phyloP scores from a whole-genome alignment of 2,329 filamentous ascomycete species.

The Orbilia oligospora region DNA sequence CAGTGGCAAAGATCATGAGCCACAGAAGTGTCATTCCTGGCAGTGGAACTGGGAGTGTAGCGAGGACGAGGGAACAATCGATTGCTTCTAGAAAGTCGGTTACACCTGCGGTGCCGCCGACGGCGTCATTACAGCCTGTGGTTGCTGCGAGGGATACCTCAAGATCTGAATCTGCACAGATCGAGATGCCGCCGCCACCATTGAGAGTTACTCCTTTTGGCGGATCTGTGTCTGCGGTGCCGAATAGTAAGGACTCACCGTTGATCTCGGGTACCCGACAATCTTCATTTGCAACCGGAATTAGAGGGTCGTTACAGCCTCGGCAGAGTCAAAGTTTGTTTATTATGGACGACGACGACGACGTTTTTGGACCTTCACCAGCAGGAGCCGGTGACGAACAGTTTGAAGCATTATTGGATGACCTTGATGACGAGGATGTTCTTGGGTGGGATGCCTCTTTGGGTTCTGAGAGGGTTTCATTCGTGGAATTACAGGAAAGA shows the following conservation, averaged over 20 bases:
- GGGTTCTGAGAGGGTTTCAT: slow-evolving; percentile 48
- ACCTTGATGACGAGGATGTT: slow-evolving; percentile 54
- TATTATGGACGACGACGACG: slow-evolving; percentile 56
- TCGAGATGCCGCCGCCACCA: slow-evolving; percentile 53
- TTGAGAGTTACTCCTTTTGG: slow-evolving; percentile 37
- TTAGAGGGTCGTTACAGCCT: slow-evolving; percentile 43
- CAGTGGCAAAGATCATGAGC: slow-evolving; percentile 48
- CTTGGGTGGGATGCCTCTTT: slow-evolving; percentile 58
- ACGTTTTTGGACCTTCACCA: slow-evolving; percentile 48
- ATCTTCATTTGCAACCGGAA: slow-evolving; percentile 24
- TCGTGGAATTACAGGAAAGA: slow-evolving; percentile 50
- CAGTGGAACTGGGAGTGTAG: slow-evolving; percentile 1
- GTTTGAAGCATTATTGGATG: slow-evolving; percentile 48
- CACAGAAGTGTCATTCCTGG: slow-evolving; percentile 19
- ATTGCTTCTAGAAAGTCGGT: slow-evolving; percentile 32
- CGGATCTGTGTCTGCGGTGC: slow-evolving; percentile 35
- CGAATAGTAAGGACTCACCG: slow-evolving; percentile 36
- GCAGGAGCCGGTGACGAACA: slow-evolving; percentile 37
- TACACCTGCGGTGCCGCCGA: slow-evolving; percentile 17
- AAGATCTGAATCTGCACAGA: slow-evolving; percentile 16
- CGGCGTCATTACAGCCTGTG: slow-evolving; percentile 16
- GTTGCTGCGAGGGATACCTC: slow-evolving; percentile 11
- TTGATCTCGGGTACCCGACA: slow-evolving; percentile 30
- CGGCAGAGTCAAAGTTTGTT: slow-evolving; percentile 57
- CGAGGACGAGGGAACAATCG: slow-evolving; percentile 34